phyloP scores from a whole-genome alignment of 2,329 filamentous ascomycete species.

The Colletotrichum theobromicola region DNA sequence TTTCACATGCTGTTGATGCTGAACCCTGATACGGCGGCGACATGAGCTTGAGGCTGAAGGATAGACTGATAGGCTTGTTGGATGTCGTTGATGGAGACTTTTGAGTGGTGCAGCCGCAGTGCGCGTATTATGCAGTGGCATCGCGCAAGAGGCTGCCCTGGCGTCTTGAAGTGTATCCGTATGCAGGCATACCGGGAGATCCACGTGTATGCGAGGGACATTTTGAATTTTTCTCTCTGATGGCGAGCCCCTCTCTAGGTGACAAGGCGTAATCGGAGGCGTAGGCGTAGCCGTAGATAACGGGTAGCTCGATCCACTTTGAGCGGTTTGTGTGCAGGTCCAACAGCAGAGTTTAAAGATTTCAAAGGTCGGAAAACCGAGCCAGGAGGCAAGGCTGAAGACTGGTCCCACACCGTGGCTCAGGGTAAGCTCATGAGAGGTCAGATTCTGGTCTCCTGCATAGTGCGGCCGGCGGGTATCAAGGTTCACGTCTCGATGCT shows the following conservation, averaged over 20 bases:
- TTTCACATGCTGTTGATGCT: slow-evolving; percentile 7
- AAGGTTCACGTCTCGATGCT: slow-evolving; percentile 1
- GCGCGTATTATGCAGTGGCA: not conserved
- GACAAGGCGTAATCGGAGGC: not conserved
- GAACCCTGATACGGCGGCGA: not conserved
- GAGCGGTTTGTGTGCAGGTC: slow-evolving; percentile 13
- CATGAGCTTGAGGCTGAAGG: not conserved
- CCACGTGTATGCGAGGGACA: slow-evolving; percentile 3
- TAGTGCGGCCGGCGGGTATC: not conserved
- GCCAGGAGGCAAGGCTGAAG: slow-evolving; percentile 19
- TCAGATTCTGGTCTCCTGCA: not conserved
- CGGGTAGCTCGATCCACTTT: slow-evolving; percentile 11
- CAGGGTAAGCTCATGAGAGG: not conserved
- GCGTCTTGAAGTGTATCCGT: slow-evolving; percentile 1
- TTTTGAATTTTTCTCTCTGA: slow-evolving; percentile 2
- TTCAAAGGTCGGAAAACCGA: not conserved
- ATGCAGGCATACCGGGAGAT: slow-evolving; percentile 12
- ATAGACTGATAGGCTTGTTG: not conserved
- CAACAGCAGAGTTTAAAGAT: not conserved
- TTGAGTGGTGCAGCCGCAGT: not conserved
- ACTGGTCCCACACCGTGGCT: slow-evolving; percentile 1
- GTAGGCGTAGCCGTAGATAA: not conserved
- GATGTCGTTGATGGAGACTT: not conserved
- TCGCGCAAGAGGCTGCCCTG: not conserved
- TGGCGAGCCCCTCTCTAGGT: not conserved